Percentiles rank a stretch among this genome's conserved stretches.
Conservation (phyloP, 352 stramenopile genomes). For the Globisporangium parvum region DNA sequence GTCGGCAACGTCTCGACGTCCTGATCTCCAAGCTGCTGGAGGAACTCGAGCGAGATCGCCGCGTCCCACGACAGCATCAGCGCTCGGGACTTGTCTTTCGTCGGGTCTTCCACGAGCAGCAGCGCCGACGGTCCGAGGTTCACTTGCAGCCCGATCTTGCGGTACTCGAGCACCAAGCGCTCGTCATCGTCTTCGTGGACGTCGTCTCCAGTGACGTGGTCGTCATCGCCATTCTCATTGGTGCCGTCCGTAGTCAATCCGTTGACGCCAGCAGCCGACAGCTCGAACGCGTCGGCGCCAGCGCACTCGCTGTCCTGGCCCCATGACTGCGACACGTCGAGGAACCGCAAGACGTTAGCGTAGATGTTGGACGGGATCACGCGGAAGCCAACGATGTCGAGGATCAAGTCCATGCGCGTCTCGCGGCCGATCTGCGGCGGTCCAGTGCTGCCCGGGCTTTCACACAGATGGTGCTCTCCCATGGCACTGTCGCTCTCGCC, state of each 20-base stretch:
- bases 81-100: conserved; percentile 59
- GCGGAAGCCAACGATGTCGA: conserved; percentile 72
- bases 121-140: conserved; percentile 61
- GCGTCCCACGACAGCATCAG: conserved; percentile 83
- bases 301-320: neutral
- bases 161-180: conserved; percentile 25
- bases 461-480: conserved; percentile 1
- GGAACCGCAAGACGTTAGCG: conserved; percentile 67
- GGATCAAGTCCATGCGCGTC: conserved; percentile 51
- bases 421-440: conserved; percentile 16
- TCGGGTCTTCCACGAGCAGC: conserved; percentile 68
- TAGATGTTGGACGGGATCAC: conserved; percentile 82
- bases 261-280: neutral
- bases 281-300: neutral
- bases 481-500: too few relatives aligned
- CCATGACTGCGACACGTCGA: conserved; percentile 35
- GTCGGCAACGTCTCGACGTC: conserved; percentile 1
- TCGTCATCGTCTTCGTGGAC: conserved; percentile 1
- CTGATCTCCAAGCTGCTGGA: conserved; percentile 29
- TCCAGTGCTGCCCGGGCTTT: neutral
- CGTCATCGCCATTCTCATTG: neutral
- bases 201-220: neutral
- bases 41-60: conserved; percentile 50
- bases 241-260: too few relatives aligned
- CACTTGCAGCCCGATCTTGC: conserved; percentile 45